Conservation (phyloP, 225 moss, liverwort and hornwort species). For the Bryum argenteum region DNA sequence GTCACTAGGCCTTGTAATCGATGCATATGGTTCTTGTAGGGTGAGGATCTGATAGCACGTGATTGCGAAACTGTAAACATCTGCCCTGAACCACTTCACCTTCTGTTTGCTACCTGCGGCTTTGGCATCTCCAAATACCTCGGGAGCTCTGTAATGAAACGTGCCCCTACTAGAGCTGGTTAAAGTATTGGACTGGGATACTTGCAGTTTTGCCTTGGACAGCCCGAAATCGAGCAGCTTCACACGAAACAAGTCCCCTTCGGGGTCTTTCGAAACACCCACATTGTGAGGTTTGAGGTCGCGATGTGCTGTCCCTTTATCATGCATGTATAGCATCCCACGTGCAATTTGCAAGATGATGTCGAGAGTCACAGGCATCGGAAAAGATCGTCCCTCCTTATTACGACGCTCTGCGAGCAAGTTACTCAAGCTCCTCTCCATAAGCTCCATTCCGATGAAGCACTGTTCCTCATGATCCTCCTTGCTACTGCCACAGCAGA, state of each 20-base stretch:
- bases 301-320: not conserved
- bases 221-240: conserved; percentile 20
- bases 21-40: not conserved
- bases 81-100: conserved; percentile 25
- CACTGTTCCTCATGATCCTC: not conserved
- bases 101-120: not conserved
- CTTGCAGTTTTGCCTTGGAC: conserved; percentile 16
- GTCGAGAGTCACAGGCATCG: conserved; percentile 13
- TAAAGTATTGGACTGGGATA: conserved; percentile 17
- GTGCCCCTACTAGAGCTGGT: not conserved
- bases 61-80: conserved; percentile 28
- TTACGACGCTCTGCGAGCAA: not conserved
- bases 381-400: not conserved
- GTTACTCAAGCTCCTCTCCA: conserved; percentile 4
- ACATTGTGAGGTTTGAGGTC: conserved; percentile 19
- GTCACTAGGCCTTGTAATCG: rapidly evolving
- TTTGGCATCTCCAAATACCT: not conserved
- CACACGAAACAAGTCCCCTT: not conserved
- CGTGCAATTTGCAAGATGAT: conserved; percentile 31
- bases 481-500: not conserved
- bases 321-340: conserved; percentile 25
- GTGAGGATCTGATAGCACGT: conserved; percentile 8
- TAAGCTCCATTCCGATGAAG: conserved; percentile 28
- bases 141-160: conserved; percentile 6
- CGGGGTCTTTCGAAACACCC: not conserved